Base-by-base conservation (phyloP, 2,329 filamentous ascomycete genomes). In the Rhytidhysteron rufulum region DNA sequence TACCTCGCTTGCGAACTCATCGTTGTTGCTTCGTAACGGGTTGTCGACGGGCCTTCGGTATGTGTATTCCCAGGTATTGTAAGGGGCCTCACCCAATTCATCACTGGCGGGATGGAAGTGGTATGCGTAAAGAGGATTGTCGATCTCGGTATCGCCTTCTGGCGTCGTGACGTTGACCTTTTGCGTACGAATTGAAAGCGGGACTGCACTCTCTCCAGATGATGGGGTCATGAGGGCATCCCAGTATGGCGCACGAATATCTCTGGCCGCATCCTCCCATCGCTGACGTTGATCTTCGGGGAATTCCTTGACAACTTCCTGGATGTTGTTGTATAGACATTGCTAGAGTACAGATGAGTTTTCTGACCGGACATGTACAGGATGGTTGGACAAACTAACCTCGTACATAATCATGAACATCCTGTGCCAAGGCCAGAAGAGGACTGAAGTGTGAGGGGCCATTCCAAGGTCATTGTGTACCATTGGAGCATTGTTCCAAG, bases 361-460 rank as follows among this genome's bases (percentile, higher is more conserved):
- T 39, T 18, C 17, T 45, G 9, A 40, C 16, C 22, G 10, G 6
- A 20, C 13, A 9, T 24, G 13, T 19, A 4, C 15, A 3, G 15
- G 13, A 5, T 4, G 3, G 10, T n/a, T n/a, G n/a, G n/a, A n/a
- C 40, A 13, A 11, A 37, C 59, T 25, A 54, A 77, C 75, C 69
- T 85, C 74, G 47, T 69, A 80, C 8, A 84, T 65, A 8, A 78
- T 71, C 40, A 93, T 70, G 62, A 91, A 94, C 1, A 87, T 85
- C 36, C 88, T 79, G 71, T 95, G 88, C 88, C 88, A 94, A 29
- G 82, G 77, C 29, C 84, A 79, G 59, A 95, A 93, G 13, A 93
- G 69, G 30, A 83, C 79, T 2, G 85, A 86, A 18, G 74, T 78
- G 64, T 95, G 88, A 11, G 79, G 79, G 61, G 88, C 94, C 61